phyloP scores from a whole-genome alignment of 2,329 filamentous ascomycete genomes.

The Mycocentrospora acerina region DNA sequence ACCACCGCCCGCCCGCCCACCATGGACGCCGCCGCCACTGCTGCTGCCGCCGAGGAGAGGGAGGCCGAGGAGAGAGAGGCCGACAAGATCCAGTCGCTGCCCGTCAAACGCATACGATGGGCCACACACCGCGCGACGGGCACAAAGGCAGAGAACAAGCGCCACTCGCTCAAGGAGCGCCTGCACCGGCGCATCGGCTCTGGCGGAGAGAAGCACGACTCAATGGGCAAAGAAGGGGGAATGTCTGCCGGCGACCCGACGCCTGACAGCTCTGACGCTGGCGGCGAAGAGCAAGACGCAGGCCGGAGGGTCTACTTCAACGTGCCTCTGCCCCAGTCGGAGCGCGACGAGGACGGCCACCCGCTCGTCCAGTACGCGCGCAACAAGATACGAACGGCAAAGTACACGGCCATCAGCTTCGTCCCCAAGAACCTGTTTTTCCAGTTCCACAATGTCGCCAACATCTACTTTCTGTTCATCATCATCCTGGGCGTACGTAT shows the following conservation, averaged over 20 bases:
- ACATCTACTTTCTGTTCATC: slow-evolving; percentile 96
- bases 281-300: slow-evolving; percentile 40
- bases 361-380: slow-evolving; percentile 71
- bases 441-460: slow-evolving; percentile 98
- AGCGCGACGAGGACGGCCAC: slow-evolving; percentile 78
- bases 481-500: slow-evolving; percentile 87
- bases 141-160: slow-evolving; percentile 74
- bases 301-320: slow-evolving; percentile 79
- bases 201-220: slow-evolving; percentile 64
- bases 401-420: slow-evolving; percentile 95
- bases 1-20: slow-evolving; percentile 17
- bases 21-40: slow-evolving; percentile 11
- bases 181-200: slow-evolving; percentile 63
- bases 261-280: slow-evolving; percentile 42
- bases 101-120: slow-evolving; percentile 85
- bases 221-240: slow-evolving; percentile 40
- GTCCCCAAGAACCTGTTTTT: slow-evolving; percentile 96
- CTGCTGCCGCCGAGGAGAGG: slow-evolving; percentile 5
- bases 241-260: slow-evolving; percentile 46
- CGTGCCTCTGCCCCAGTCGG: slow-evolving; percentile 70
- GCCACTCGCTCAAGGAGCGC: slow-evolving; percentile 78
- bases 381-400: slow-evolving; percentile 97
- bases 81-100: slow-evolving; percentile 25
- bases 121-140: slow-evolving; percentile 86
- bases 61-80: no score